A percentile compares a stretch with the other conserved stretches of the same genome.
These are phyloP conservation scores for Clavispora fructus DNA, from an alignment of 805 yeast species.

Conservation along the genomic window DNA sequence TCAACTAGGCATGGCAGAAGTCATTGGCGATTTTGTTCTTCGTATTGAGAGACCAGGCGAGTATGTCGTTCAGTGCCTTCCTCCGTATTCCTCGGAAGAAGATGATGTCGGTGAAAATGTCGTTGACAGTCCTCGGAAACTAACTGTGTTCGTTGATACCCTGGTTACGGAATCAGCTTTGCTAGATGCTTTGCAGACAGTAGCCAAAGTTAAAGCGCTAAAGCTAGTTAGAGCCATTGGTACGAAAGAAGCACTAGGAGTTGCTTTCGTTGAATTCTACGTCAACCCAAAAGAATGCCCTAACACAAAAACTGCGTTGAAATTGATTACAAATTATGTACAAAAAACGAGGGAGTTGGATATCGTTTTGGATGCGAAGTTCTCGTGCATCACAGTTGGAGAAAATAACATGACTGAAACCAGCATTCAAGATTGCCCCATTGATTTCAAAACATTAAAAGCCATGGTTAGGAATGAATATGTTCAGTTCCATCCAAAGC, in stretches of 20 bases:
- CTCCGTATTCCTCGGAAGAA: constrained; percentile 11
- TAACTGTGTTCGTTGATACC: constrained; percentile 44
- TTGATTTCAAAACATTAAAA: constrained; percentile 33
- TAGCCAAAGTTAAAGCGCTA: constrained; percentile 38
- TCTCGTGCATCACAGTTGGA: constrained; percentile 27
- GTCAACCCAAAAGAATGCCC: constrained; percentile 14
- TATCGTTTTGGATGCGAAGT: constrained; percentile 21
- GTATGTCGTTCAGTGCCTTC: constrained; percentile 26
- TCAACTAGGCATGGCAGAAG: neutral
- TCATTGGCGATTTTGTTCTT: constrained; percentile 2
- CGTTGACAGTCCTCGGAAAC: constrained; percentile 42
- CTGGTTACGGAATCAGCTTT: constrained; percentile 41
- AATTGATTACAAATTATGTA: constrained; percentile 5
- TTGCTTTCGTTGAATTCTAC: constrained; percentile 49
- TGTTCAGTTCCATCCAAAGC: constrained; percentile 33
- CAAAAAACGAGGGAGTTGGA: constrained; percentile 11
- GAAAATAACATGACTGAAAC: constrained; percentile 15
- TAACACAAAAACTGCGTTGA: constrained; percentile 12
- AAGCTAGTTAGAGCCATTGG: constrained; percentile 43
- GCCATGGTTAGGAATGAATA: constrained; percentile 33
- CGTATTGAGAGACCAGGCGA: constrained; percentile 30
- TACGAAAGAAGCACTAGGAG: constrained; percentile 49
- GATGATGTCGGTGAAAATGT: constrained; percentile 24
- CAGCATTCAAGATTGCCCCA: constrained; percentile 32
- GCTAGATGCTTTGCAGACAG: constrained; percentile 33